These are phyloP conservation scores for Solanum stenotomum DNA, from an alignment of 257 asterid species.

Conservation along the genomic window DNA sequence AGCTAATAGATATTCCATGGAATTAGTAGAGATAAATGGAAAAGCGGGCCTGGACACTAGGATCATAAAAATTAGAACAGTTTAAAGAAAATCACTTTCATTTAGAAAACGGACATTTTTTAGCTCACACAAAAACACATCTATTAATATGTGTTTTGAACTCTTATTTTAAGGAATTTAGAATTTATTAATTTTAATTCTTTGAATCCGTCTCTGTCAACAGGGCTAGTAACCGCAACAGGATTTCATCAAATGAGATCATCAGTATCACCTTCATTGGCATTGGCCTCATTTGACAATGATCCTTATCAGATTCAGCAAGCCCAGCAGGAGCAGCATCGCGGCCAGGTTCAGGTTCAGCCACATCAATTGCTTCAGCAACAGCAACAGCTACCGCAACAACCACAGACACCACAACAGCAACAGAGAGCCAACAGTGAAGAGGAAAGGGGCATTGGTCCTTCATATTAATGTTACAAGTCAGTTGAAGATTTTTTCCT, in stretches of 20 bases:
- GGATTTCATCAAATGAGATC: conserved; percentile 37
- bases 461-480: conserved; percentile 22
- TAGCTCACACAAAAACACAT: neutral
- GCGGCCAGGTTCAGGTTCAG: conserved; percentile 12
- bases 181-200: conserved; percentile 17
- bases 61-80: neutral
- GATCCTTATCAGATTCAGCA: conserved; percentile 11
- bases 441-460: conserved; percentile 49
- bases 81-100: neutral
- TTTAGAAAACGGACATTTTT: neutral
- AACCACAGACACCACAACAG: neutral
- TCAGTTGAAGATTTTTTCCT: neutral
- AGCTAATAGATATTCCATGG: too few species aligned
- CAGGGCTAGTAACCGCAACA: conserved; percentile 24
- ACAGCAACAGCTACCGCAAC: conserved; percentile 21
- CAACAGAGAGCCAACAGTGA: conserved; percentile 40
- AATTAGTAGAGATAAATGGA: too few species aligned
- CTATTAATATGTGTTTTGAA: neutral
- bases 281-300: conserved; percentile 37
- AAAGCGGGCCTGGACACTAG: too few species aligned
- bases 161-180: neutral
- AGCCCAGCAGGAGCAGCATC: neutral
- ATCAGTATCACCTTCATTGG: conserved; percentile 46
- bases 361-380: conserved; percentile 22
- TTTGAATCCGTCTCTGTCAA: conserved; percentile 7